A percentile compares a stretch with the other conserved stretches of the same genome.
Evolutionary conservation across 768 basidiomycete genomes (phyloP).

Genomic region (Mycena venus): DNA sequence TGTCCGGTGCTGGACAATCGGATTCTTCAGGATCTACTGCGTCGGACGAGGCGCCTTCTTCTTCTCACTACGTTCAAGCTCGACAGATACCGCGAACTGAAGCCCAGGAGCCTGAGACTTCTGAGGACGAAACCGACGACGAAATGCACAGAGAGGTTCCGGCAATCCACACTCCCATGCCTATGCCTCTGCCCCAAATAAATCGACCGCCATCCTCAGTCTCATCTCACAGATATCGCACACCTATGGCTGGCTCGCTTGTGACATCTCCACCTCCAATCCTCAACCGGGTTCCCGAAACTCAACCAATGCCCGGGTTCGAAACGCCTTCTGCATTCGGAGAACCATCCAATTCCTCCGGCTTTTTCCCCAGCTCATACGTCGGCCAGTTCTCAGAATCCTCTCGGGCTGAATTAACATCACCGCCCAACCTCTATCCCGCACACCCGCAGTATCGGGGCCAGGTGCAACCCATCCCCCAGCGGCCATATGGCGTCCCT

Average conservation of each 20-base stretch:
- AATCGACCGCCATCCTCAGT: constrained; percentile 82
- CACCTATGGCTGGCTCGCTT: constrained; percentile 76
- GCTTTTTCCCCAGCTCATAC: constrained; percentile 56
- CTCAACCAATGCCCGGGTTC: constrained; percentile 80
- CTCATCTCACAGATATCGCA: constrained; percentile 84
- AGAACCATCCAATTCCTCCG: constrained; percentile 55
- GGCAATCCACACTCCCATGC: constrained; percentile 39
- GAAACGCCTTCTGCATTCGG: constrained; percentile 83
- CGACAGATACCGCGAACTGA: constrained; percentile 37
- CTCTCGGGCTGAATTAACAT: constrained; percentile 51
- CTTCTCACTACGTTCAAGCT: constrained; percentile 39
- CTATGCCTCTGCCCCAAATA: constrained; percentile 54
- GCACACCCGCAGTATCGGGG: constrained; percentile 51
- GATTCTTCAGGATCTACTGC: constrained; percentile 75
- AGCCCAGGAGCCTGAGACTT: constrained; percentile 50
- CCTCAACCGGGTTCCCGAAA: constrained; percentile 63
- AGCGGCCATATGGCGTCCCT: constrained; percentile 46
- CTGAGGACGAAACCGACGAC: constrained; percentile 66
- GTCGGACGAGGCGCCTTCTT: constrained; percentile 57
- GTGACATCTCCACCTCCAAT: constrained; percentile 68
- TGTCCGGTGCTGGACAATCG: constrained; percentile 66
- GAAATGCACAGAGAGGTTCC: constrained; percentile 40
- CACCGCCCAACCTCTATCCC: constrained; percentile 54
- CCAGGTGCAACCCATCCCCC: constrained; percentile 47
- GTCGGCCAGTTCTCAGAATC: constrained; percentile 55